Conservation (phyloP, 1,139 yeast genomes). For the Blastobotrys serpentis region DNA sequence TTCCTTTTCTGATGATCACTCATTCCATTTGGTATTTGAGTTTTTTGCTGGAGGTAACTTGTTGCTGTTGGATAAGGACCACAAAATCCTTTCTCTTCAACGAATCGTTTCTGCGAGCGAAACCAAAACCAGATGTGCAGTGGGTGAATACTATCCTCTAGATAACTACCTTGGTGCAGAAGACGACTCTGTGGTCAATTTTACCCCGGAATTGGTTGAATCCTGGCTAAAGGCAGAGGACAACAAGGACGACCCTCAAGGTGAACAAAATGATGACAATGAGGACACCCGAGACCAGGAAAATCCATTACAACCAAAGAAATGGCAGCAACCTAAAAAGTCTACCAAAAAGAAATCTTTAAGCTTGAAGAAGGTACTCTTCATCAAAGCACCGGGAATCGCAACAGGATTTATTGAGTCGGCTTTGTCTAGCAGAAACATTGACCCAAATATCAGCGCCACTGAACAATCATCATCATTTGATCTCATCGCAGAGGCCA, state of each 20-base stretch:
- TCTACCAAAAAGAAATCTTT: constrained; percentile 43
- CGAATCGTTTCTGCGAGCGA: constrained; percentile 66
- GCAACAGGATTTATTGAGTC: constrained; percentile 77
- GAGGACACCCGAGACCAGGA: too few species aligned
- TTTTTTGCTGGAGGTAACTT: constrained; percentile 95
- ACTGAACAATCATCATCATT: constrained; percentile 19
- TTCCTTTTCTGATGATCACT: constrained; percentile 73
- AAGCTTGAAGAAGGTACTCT: constrained; percentile 60
- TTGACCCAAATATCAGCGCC: constrained; percentile 45
- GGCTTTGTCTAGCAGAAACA: constrained; percentile 46
- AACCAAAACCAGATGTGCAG: constrained; percentile 45
- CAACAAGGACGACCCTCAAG: constrained; percentile 14
- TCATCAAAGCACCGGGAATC: constrained; percentile 67
- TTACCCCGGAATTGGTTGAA: constrained; percentile 17
- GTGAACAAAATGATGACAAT: constrained; percentile 22
- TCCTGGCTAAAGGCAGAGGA: constrained; percentile 23
- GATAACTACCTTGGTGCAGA: constrained; percentile 23
- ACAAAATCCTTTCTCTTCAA: constrained; percentile 68
- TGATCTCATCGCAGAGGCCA: constrained; percentile 43
- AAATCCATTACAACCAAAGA: constrained; percentile 9
- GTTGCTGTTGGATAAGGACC: constrained; percentile 65
- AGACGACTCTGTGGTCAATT: constrained; percentile 12
- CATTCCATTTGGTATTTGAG: constrained; percentile 76
- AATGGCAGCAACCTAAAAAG: constrained; percentile 18
- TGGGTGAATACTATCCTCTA: constrained; percentile 66